Base-by-base conservation (phyloP, 2,329 filamentous ascomycete species). In the Aspergillus sclerotialis region DNA sequence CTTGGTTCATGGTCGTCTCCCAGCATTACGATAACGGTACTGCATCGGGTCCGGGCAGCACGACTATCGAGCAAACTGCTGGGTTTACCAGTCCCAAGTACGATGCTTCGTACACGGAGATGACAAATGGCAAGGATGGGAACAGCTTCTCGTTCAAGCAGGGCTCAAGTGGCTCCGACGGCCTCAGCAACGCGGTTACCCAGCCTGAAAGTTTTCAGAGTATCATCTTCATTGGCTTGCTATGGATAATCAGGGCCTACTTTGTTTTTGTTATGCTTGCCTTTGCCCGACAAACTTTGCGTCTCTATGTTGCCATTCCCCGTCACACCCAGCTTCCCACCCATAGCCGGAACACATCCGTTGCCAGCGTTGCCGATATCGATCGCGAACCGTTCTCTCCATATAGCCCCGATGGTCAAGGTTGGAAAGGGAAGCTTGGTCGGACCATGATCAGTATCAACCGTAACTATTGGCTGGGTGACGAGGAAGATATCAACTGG, bases 231-330 rank as follows among this genome's bases (percentile, higher is more conserved):
- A 84, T 94, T 40, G 73, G 75, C 19, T 62, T 73, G 2, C 74
- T 94, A 43, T 93, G 83, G 64, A 68, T 82, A 9, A 69, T 94
- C 26, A 75, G 89, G 18, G 60, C 88, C 18, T 95, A 95, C 66
- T 89, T 94, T 50, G 78, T 84, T 46, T 68, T 94, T 24, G 74
- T 95, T 35, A 78, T 94, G 58, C 79, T 94, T 63, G 79, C 85
- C 5, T 92, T 84, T 58, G 86, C 89, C 3, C 77, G 86, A 43
- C 76, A 81, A 54, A 81, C 85, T 10, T 65, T 95, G 32, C 75
- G 84, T 39, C 79, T 72, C 55, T 72, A 76, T 44, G 59, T 67
- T 11, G 66, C 67, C 5, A 46, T 58, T 23, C 57, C 58, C 28
- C 57, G 48, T n/a, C 57, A 61, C 44, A 61, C 53, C 23, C 52